Conservation (phyloP, 2,329 filamentous ascomycete genomes). For the Beauveria asiatica region DNA sequence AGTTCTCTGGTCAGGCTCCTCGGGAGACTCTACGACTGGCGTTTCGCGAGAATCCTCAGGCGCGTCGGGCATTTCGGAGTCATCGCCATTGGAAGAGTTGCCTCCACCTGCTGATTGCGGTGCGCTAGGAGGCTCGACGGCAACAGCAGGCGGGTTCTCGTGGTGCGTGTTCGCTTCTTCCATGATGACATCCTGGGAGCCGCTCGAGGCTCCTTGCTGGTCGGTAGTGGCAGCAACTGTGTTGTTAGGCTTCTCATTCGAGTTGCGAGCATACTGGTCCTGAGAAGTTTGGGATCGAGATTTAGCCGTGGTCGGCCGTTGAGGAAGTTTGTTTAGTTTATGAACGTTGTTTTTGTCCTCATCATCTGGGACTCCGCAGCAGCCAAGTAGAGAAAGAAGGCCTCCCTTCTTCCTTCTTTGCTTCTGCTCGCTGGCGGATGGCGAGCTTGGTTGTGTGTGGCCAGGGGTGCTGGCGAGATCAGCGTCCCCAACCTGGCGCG, state of each 20-base stretch:
- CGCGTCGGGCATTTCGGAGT: slow-evolving; percentile 60
- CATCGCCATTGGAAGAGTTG: slow-evolving; percentile 40
- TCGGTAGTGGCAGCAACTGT: slow-evolving; percentile 32
- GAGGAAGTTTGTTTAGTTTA: slow-evolving; percentile 49
- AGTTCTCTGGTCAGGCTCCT: slow-evolving; percentile 23
- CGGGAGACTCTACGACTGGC: slow-evolving; percentile 15
- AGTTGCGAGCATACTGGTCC: slow-evolving; percentile 36
- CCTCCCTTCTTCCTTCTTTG: slow-evolving; percentile 48
- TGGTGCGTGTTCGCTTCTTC: slow-evolving; percentile 39
- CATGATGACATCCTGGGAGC: slow-evolving; percentile 39
- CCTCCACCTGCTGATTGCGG: slow-evolving; percentile 12
- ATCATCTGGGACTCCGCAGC: slow-evolving; percentile 57
- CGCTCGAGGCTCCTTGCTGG: slow-evolving; percentile 38
- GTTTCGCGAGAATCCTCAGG: slow-evolving; percentile 41
- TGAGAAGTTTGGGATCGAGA: slow-evolving; percentile 44
- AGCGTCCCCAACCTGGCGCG: slow-evolving; percentile 47
- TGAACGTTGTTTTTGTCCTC: slow-evolving; percentile 45
- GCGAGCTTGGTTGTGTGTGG: slow-evolving; percentile 44
- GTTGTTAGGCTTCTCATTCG: slow-evolving; percentile 38
- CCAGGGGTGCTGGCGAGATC: slow-evolving; percentile 41
- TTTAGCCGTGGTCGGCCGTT: slow-evolving; percentile 45
- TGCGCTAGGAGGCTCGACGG: slow-evolving; percentile 35
- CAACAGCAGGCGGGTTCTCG: slow-evolving; percentile 26
- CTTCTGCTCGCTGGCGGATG: slow-evolving; percentile 38
- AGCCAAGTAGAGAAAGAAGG: slow-evolving; percentile 54